Percentiles rank a stretch among this genome's conserved stretches.
These are phyloP conservation scores for Alternaria sp. DNA, from an alignment of 2,329 filamentous ascomycete species.

Conservation along the genomic window DNA sequence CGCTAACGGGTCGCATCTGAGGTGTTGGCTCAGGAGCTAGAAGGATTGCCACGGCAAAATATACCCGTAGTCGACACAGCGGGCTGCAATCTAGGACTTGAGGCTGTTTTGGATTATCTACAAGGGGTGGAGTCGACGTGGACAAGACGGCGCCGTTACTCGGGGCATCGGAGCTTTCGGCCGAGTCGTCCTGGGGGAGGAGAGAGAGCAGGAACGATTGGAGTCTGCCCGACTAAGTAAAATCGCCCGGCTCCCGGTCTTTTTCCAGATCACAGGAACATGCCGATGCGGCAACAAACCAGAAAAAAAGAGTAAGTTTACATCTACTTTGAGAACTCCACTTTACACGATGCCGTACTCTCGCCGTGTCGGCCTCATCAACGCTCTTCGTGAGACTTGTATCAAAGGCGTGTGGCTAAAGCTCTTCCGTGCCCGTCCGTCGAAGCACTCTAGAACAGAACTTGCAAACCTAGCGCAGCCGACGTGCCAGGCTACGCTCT, in stretches of 20 bases:
- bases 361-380: conserved; percentile 3
- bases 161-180: not conserved
- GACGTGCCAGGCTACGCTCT: not conserved
- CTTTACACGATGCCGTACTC: conserved; percentile 8
- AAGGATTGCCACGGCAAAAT: not conserved
- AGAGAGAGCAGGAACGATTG: not conserved
- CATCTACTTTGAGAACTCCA: not conserved
- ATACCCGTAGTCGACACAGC: not conserved
- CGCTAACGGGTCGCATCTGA: not conserved
- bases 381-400: conserved; percentile 1
- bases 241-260: not conserved
- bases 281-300: not conserved
- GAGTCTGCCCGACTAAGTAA: conserved; percentile 3
- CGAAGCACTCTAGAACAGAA: conserved; percentile 4
- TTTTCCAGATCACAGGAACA: not conserved
- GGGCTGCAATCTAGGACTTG: not conserved
- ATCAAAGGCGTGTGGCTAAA: not conserved
- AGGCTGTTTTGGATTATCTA: conserved; percentile 7
- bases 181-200: not conserved
- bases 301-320: not conserved
- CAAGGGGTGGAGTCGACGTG: not conserved
- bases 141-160: conserved; percentile 1
- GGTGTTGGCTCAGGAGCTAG: not conserved
- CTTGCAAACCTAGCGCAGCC: conserved; percentile 2
- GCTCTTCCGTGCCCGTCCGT: not conserved